A percentile compares a stretch with the other conserved stretches of the same genome.
Evolutionary conservation across 2,329 filamentous ascomycete genomes (phyloP).

Genomic region (Dactylonectria estremocensis): DNA sequence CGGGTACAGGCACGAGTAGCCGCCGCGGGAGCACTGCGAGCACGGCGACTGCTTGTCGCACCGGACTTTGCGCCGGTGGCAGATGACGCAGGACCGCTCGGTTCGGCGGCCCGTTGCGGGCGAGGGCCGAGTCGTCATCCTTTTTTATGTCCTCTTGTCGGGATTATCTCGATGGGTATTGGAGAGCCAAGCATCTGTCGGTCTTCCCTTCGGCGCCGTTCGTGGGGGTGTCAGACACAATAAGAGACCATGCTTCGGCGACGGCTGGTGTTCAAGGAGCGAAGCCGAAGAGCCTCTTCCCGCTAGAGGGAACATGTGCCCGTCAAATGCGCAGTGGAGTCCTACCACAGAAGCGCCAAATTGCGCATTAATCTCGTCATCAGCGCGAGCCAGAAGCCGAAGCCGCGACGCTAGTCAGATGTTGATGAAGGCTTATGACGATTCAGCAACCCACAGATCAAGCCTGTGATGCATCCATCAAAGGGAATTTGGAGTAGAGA

Average conservation of each 20-base stretch:
- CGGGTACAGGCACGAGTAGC: constrained; percentile 51
- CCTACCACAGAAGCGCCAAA: not conserved
- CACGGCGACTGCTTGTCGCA: constrained; percentile 82
- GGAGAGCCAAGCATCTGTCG: constrained; percentile 6
- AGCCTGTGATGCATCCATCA: too few species aligned
- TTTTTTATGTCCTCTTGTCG: too few species aligned
- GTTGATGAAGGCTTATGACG: too few species aligned
- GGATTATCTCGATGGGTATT: not conserved
- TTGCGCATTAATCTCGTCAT: constrained; percentile 20
- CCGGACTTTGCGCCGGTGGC: constrained; percentile 73
- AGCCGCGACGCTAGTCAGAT: not conserved
- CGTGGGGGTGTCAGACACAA: not conserved
- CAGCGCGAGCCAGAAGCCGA: not conserved
- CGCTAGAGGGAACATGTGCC: constrained; percentile 11
- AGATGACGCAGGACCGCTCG: constrained; percentile 58
- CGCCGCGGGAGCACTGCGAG: constrained; percentile 73
- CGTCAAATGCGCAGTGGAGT: not conserved
- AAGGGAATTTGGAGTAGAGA: too few species aligned
- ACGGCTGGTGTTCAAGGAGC: constrained; percentile 14
- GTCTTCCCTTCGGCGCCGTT: constrained; percentile 21
- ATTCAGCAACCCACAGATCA: too few species aligned
- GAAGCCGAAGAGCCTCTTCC: constrained; percentile 13
- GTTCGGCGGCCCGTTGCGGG: constrained; percentile 24
- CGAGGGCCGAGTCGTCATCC: not conserved
- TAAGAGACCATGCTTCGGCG: constrained; percentile 10